Percentiles rank a stretch among this genome's conserved stretches.
Evolutionary conservation across 257 asterid genomes (phyloP).

Genomic region (Perilla frutescens): DNA sequence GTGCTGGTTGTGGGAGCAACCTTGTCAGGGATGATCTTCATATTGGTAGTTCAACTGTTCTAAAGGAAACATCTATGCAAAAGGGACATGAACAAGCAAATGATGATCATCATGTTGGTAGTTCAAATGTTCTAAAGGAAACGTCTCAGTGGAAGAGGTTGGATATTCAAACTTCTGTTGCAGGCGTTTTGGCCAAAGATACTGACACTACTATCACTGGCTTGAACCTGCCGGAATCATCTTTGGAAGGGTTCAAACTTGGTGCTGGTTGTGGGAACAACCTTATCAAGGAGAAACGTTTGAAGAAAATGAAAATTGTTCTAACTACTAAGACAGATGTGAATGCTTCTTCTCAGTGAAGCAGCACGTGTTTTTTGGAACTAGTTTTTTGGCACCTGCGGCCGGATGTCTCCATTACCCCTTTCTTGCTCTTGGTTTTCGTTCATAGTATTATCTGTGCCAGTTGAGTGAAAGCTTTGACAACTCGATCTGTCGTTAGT

Average conservation of each 20-base stretch:
- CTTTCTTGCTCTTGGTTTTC: background rate
- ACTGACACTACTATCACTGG: conserved; percentile 26
- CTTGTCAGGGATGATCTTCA: background rate
- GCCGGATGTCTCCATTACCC: background rate
- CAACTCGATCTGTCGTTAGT: background rate
- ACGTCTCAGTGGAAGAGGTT: conserved; percentile 20
- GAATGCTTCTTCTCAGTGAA: conserved; percentile 36
- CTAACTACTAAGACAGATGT: conserved; percentile 21
- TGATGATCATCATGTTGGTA: too few relatives aligned
- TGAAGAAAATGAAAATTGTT: conserved; percentile 27
- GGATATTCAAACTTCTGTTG: conserved; percentile 31
- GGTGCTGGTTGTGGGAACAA: conserved; percentile 29
- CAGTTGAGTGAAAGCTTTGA: conserved; percentile 5
- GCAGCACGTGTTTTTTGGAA: conserved; percentile 6
- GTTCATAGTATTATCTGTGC: background rate
- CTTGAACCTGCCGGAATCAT: conserved; percentile 36
- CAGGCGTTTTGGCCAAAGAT: conserved; percentile 29
- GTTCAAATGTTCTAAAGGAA: background rate
- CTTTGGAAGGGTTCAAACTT: conserved; percentile 24
- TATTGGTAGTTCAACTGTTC: too few relatives aligned
- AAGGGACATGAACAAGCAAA: too few relatives aligned
- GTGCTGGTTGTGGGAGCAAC: conserved; percentile 26
- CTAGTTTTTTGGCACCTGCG: conserved; percentile 12
- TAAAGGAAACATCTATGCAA: too few relatives aligned
- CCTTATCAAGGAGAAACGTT: conserved; percentile 18